phyloP scores from a whole-genome alignment of 257 asterid species.

The Ajuga chamaepitys region DNA sequence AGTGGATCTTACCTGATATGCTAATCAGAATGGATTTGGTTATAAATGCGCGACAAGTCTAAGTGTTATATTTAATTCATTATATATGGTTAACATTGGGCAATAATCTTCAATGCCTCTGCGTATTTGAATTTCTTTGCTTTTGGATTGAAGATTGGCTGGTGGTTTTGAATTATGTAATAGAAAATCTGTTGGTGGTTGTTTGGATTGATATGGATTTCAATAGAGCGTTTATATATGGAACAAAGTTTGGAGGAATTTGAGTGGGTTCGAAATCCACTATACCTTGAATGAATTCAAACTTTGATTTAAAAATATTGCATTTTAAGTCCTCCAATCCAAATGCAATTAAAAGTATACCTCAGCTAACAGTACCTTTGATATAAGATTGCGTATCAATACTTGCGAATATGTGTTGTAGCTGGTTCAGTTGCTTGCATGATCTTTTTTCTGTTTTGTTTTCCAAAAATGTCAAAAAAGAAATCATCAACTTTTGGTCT shows the following conservation, averaged over 20 bases:
- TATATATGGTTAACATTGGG: neutral
- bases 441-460: neutral
- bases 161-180: no score
- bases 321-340: no score
- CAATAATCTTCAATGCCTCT: neutral
- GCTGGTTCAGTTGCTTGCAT: neutral
- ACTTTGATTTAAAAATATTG: no score
- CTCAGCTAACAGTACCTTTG: slow-evolving; percentile 6
- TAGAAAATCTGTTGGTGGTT: no score
- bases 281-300: no score
- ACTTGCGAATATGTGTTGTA: neutral
- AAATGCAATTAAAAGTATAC: neutral
- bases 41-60: neutral
- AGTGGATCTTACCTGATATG: neutral
- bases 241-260: no score
- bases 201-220: no score
- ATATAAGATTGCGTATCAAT: neutral
- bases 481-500: neutral
- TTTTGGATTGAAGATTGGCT: no score
- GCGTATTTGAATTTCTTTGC: no score
- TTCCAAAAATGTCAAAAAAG: neutral
- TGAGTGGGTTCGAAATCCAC: no score
- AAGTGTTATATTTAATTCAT: neutral
- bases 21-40: neutral
- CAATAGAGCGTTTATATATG: no score